A percentile compares a stretch with the other conserved stretches of the same genome.
Conservation (phyloP, 108 stramenopile genomes). For the Conticribra weissflogii region DNA sequence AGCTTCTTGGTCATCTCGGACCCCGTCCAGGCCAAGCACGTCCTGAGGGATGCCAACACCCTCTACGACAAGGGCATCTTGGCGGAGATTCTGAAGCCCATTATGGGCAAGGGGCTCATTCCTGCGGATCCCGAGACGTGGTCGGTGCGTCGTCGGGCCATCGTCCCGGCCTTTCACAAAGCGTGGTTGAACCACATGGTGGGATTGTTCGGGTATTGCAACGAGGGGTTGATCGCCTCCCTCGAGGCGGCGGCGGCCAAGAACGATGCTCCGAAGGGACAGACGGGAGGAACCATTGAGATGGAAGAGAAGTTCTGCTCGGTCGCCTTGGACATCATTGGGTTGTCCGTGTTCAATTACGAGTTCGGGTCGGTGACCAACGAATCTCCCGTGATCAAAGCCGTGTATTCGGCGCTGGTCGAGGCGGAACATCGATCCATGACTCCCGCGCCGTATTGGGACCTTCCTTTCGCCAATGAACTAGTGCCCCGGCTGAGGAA, state of each 20-base stretch:
- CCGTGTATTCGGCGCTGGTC: conserved; percentile 91
- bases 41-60: conserved; percentile 84
- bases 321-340: conserved; percentile 95
- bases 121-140: conserved; percentile 96
- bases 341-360: conserved; percentile 93
- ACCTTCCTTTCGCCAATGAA: conserved; percentile 89
- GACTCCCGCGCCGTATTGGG: conserved; percentile 97
- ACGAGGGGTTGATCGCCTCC: conserved; percentile 70
- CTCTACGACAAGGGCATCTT: conserved; percentile 90
- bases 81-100: conserved; percentile 90
- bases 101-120: conserved; percentile 95
- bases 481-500: conserved; percentile 91
- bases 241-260: conserved; percentile 62
- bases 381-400: conserved; percentile 89
- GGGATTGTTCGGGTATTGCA: conserved; percentile 92
- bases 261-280: conserved; percentile 37
- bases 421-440: conserved; percentile 95
- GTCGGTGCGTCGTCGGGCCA: conserved; percentile 87
- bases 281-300: conserved; percentile 70
- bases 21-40: conserved; percentile 87
- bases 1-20: conserved; percentile 94
- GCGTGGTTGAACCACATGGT: conserved; percentile 95
- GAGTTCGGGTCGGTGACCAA: conserved; percentile 91
- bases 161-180: conserved; percentile 97
- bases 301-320: conserved; percentile 94